Conservation (phyloP, 2,329 filamentous ascomycete species). For the Cladosporium cucumerinum region DNA sequence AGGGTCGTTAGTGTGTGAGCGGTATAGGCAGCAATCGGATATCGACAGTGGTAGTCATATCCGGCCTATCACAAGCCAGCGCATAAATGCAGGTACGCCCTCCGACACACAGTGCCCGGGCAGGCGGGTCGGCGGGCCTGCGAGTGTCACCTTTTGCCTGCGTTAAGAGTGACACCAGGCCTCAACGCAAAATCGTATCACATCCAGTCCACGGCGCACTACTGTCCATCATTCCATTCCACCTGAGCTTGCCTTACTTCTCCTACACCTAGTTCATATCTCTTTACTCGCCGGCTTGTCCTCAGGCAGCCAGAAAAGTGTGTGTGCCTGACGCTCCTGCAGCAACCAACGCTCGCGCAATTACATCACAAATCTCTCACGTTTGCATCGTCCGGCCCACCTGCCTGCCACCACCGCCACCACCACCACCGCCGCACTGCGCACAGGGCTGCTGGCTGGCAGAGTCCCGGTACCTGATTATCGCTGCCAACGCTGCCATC, state of each 20-base stretch:
- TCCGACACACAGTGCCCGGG: neutral
- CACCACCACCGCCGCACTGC: neutral
- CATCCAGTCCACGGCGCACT: neutral
- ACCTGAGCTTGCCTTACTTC: neutral
- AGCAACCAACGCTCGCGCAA: neutral
- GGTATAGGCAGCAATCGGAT: neutral
- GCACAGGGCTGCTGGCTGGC: neutral
- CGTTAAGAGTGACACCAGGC: neutral
- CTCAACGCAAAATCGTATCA: neutral
- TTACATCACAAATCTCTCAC: neutral
- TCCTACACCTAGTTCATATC: neutral
- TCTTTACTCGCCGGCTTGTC: neutral
- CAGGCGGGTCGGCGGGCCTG: neutral
- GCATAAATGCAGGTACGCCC: conserved; percentile 1
- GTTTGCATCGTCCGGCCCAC: neutral
- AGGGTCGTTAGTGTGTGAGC: neutral
- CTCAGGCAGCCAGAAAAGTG: neutral
- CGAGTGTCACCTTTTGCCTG: neutral
- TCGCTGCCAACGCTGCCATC: neutral
- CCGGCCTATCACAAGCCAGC: neutral
- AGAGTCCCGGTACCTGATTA: neutral
- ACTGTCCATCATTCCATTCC: neutral
- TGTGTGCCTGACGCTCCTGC: no score
- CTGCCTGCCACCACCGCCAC: neutral
- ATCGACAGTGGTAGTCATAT: neutral